Percentiles rank a stretch among this genome's conserved stretches.
Conservation (phyloP, 148 eudicot species). For the Rheum nobile region DNA sequence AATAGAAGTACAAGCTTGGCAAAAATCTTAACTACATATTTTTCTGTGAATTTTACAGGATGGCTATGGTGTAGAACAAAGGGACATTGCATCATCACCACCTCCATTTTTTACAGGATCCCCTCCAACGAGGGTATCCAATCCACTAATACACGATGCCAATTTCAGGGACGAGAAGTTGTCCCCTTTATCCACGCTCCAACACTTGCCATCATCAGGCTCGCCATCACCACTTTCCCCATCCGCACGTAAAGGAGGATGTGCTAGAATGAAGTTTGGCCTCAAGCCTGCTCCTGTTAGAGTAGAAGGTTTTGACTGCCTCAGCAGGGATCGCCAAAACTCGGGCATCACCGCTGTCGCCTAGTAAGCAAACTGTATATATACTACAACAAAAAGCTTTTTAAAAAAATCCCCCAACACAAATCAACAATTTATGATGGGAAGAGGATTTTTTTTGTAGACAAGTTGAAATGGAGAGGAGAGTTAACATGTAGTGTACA, state of each 20-base stretch:
- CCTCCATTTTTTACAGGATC: constrained; percentile 58
- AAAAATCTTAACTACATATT: neutral
- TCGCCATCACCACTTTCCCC: constrained; percentile 26
- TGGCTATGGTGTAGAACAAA: constrained; percentile 20
- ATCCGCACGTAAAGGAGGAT: constrained; percentile 30
- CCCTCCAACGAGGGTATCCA: constrained; percentile 58
- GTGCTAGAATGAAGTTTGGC: constrained; percentile 39
- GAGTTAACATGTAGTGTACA: constrained; percentile 9
- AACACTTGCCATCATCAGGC: constrained; percentile 20
- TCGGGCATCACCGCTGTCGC: constrained; percentile 45
- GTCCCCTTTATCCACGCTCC: constrained; percentile 25
- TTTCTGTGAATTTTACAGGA: constrained; percentile 19
- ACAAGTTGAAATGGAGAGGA: neutral
- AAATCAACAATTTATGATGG: constrained; percentile 1
- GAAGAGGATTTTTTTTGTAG: constrained; percentile 6
- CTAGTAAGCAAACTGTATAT: constrained; percentile 32
- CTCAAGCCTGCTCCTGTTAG: constrained; percentile 44
- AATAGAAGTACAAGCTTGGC: neutral
- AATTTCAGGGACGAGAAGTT: constrained; percentile 24
- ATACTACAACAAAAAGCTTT: neutral
- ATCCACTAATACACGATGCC: constrained; percentile 55
- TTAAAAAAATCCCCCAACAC: neutral
- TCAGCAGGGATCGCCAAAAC: constrained; percentile 41
- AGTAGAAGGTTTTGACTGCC: constrained; percentile 62
- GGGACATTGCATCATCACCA: constrained; percentile 42